Base-by-base conservation (phyloP, 2,329 filamentous ascomycete species). In the Aspergillus spinulosporus region DNA sequence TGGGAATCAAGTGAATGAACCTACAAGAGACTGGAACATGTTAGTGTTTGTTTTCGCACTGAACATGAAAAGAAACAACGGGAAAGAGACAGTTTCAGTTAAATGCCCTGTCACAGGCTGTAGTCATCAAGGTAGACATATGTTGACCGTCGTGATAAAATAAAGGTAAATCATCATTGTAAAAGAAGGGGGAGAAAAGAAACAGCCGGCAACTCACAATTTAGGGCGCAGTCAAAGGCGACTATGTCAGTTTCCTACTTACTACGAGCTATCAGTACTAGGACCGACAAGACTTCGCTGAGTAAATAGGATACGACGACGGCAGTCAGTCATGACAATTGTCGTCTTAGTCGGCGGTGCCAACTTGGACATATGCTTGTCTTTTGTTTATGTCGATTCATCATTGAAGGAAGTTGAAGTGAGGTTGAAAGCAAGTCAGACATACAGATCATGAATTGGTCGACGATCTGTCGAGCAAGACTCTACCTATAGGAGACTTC, bases 341-440 rank as follows among this genome's bases (percentile, higher is more conserved):
- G 64, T 83, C 81, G 78, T 83, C 81, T 78, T 76, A 55, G 69
- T 68, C 68, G 66, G 68, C 69, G 64, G 69, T 68, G 68, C 67
- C 64, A 64, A 85, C 91, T 95, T 87, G 83, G 91, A 95, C 90
- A 95, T 95, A 95, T 95, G 90, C 90, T 95, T 95, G 91, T 95
- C 90, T 85, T 86, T 88, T 78, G 76, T 80, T 82, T 80, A 81
- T 84, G 88, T 91, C 84, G 76, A 81, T 83, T 94, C 90, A 94
- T 94, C 90, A 94, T 85, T 69, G 66, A 76, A 74, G 21, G 28
- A 32, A 26, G 68, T 5, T 68, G 59, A 61, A 59, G 62, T 60
- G 21, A 21, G 21, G 61, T 50, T 40, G 26, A 46, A 48, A 32
- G 21, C 29, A 43, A 56, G 54, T 54, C 59, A 50, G 53, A 66